Percentiles rank a stretch among this genome's conserved stretches.
Evolutionary conservation across 306 rosid species (phyloP).

Genomic region (Morella rubra): DNA sequence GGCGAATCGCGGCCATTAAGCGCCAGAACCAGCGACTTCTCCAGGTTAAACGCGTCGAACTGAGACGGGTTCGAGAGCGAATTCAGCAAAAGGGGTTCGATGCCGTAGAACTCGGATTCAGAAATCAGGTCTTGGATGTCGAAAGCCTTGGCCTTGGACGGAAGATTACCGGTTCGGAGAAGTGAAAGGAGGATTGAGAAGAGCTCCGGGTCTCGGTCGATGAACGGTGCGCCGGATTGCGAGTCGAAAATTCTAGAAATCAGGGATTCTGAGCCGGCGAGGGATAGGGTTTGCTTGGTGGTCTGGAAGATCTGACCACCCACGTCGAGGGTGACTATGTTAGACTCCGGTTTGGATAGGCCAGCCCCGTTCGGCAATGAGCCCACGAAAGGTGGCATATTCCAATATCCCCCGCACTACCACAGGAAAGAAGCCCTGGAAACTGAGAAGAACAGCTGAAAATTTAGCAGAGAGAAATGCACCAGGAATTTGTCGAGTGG

Average conservation of each 20-base stretch:
- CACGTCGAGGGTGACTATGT: slow-evolving; percentile 66
- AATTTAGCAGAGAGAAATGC: not conserved
- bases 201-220: slow-evolving; percentile 87
- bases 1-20: slow-evolving; percentile 79
- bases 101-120: slow-evolving; percentile 77
- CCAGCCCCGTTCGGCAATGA: slow-evolving; percentile 18
- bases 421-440: not conserved
- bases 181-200: slow-evolving; percentile 84
- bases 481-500: not conserved
- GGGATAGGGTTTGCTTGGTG: slow-evolving; percentile 73
- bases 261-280: slow-evolving; percentile 59
- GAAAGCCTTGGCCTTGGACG: slow-evolving; percentile 68
- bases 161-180: slow-evolving; percentile 85
- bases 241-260: slow-evolving; percentile 49
- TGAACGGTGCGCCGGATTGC: slow-evolving; percentile 36
- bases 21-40: slow-evolving; percentile 54
- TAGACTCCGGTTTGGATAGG: slow-evolving; percentile 40
- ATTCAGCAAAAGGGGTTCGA: slow-evolving; percentile 56
- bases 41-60: slow-evolving; percentile 85
- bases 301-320: slow-evolving; percentile 90
- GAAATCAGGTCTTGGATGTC: slow-evolving; percentile 74
- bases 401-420: not conserved
- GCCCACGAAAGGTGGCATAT: slow-evolving; percentile 51
- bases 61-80: slow-evolving; percentile 72
- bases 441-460: not conserved